Evolutionary conservation across 2,329 filamentous ascomycete genomes (phyloP).

Genomic region (Parastagonospora avenae): DNA sequence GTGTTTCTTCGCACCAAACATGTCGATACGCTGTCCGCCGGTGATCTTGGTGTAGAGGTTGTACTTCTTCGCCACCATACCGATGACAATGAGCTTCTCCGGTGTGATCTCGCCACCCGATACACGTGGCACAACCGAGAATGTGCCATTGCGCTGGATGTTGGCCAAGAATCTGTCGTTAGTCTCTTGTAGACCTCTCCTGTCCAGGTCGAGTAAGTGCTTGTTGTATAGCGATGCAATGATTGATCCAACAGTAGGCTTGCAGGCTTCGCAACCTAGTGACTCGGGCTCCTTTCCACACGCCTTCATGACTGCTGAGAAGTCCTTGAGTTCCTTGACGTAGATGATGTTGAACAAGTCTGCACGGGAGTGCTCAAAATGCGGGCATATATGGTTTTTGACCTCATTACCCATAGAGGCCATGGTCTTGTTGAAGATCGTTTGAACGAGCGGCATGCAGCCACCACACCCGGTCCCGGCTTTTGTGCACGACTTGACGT

Average conservation of each 20-base stretch:
- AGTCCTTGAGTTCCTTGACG: conserved; percentile 75
- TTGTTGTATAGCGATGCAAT: conserved; percentile 82
- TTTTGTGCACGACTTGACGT: conserved; percentile 89
- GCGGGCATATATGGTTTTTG: conserved; percentile 82
- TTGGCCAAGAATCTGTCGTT: conserved; percentile 89
- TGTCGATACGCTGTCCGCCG: conserved; percentile 86
- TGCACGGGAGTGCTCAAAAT: conserved; percentile 81
- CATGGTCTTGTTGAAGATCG: conserved; percentile 91
- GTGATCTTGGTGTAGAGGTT: conserved; percentile 90
- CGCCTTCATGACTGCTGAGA: conserved; percentile 77
- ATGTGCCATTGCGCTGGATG: conserved; percentile 90
- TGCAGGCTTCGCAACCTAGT: conserved; percentile 86
- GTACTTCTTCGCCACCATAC: conserved; percentile 82
- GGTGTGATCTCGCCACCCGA: conserved; percentile 86
- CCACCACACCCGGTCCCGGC: conserved; percentile 90
- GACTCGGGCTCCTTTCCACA: conserved; percentile 73
- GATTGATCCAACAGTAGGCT: conserved; percentile 80
- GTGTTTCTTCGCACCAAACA: conserved; percentile 90
- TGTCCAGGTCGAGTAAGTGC: conserved; percentile 74
- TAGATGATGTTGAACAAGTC: conserved; percentile 91
- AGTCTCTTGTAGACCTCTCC: conserved; percentile 82
- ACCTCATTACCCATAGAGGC: conserved; percentile 83
- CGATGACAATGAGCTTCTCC: conserved; percentile 82
- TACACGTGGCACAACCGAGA: conserved; percentile 83
- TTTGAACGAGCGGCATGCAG: conserved; percentile 85